Percentiles rank a stretch among this genome's conserved stretches.
These are phyloP conservation scores for Thalia dealbata DNA, from an alignment of 176 grass and related monocot species.

Conservation along the genomic window DNA sequence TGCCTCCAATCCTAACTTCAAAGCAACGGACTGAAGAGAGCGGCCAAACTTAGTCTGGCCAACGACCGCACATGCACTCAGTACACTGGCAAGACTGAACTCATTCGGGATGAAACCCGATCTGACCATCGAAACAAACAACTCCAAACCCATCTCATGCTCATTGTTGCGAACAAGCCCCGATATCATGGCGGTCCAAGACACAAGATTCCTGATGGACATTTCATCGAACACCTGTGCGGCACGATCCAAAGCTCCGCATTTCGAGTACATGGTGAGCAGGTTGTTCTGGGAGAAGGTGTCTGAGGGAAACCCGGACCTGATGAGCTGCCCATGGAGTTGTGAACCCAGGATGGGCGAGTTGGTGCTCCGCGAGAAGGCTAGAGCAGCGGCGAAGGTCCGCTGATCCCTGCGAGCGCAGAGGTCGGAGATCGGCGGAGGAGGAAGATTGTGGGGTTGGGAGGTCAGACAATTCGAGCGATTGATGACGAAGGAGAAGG, in stretches of 20 bases:
- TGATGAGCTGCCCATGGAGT: constrained; percentile 32
- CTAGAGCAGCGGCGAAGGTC: constrained; percentile 23
- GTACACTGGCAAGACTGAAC: constrained; percentile 24
- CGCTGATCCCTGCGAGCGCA: constrained; percentile 17
- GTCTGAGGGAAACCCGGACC: constrained; percentile 28
- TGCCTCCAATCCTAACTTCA: constrained; percentile 23
- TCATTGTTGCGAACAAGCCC: constrained; percentile 12
- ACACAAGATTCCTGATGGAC: constrained; percentile 47
- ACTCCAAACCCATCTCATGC: background rate
- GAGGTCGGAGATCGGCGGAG: background rate
- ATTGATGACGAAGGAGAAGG: background rate
- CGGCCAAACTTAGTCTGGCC: constrained; percentile 4
- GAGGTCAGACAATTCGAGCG: background rate
- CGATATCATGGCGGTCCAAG: constrained; percentile 45
- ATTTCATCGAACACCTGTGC: constrained; percentile 35
- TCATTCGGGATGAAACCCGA: constrained; percentile 36
- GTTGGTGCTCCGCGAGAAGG: constrained; percentile 11
- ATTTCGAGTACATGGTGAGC: constrained; percentile 20
- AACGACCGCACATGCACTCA: constrained; percentile 16
- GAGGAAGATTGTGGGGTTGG: background rate
- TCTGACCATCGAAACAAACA: constrained; percentile 29
- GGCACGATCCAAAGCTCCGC: constrained; percentile 1
- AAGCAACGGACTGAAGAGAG: constrained; percentile 29
- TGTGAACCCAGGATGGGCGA: background rate
- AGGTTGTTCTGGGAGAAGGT: constrained; percentile 47